Evolutionary conservation across 1,139 yeast species (phyloP), one percentile per base, ranked within the genome.

Genomic region (Scheffersomyces stambukii): DNA sequence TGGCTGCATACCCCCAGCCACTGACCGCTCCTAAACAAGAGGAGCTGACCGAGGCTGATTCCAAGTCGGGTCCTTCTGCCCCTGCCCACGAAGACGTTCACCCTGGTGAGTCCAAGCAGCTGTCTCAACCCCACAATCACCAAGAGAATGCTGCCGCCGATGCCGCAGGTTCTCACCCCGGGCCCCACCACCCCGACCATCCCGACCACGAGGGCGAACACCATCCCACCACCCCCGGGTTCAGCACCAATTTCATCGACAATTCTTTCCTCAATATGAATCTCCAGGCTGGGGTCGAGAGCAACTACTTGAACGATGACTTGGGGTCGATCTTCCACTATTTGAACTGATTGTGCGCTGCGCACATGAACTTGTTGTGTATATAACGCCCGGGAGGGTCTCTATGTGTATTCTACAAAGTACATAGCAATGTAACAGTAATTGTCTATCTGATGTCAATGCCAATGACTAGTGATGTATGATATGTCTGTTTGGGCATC

Each of bases 251-350:
- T 38, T 67, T 67, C 35, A 58, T 67, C 32, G 73, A 67, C 42
- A 61, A 57, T 36, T 50, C 69, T 7, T 67, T 58, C 37, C 54
- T 65, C 36, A 64, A 63, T 42, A 66, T 67, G 73, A 67, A 66
- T 39, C 47, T 65, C 35, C 71, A 64, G 43, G 46, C 68, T 4
- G 62, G 64, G 12, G 54, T 62, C 17, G 70, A 59, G 25, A n/a
- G n/a, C n/a, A n/a, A n/a, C n/a, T n/a, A n/a, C n/a, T 43, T 55
- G 35, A 57, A 54, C 17, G 71, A 65, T 24, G 66, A 64, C 19
- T 34, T 61, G 20, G 52, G 51, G 4, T 45, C 60, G 4, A 48
- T 63, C 24, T 59, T 62, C 39, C 56, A 54, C 30, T 42, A 54
- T 19, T 50, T 50, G 24, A 32, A 34, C 26, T 42, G 35, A 23